Evolutionary conservation across 768 basidiomycete genomes (phyloP), one percentile per base, ranked within the genome.

Genomic region (Royoungia palumana): DNA sequence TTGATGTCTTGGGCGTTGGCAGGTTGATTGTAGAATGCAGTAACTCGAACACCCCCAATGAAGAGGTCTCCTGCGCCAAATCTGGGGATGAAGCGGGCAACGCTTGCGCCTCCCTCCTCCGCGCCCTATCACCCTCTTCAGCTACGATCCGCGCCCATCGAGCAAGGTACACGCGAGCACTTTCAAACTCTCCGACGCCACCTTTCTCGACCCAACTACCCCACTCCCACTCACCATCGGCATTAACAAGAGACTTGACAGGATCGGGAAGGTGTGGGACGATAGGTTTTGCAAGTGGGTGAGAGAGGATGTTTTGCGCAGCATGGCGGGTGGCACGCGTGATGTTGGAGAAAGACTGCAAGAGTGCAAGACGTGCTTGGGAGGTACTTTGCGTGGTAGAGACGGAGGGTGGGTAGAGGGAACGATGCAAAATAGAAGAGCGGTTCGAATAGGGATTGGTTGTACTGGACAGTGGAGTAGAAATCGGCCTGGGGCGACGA

Each of bases 61-160:
- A 83, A 0, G 87, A 87, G 4, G 74, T 76, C 67, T 85, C 89
- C 61, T 83, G 83, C 16, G 65, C 76, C 30, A 74, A 64, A 51
- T 74, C 73, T 12, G 72, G 59, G 5, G 76, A 70, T 6, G 78
- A 73, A 3, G 82, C 70, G 4, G 82, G 81, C 12, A 89, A 58
- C 0, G 78, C 73, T 62, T 87, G 85, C 0, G 87, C 82, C 66
- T 99, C 96, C 37, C 80, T 78, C 55, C 83, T 71, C 36, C 96
- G 77, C 6, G 93, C 83, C 14, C 91, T 78, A 66, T 99, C 96
- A 16, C 96, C 96, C 65, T 98, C 96, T 68, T 99, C 96, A 2
- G 96, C 96, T 1, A 98, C 96, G 50, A 93, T 88, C 42, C 94
- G 78, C 4, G 96, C 96, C 96, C 96, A 99, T 27, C 91, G 77